Percentiles rank a stretch among this genome's conserved stretches.
These are phyloP conservation scores for Dictyostelium firmibasis DNA, from an alignment of 78 protist genomes.

Conservation along the genomic window DNA sequence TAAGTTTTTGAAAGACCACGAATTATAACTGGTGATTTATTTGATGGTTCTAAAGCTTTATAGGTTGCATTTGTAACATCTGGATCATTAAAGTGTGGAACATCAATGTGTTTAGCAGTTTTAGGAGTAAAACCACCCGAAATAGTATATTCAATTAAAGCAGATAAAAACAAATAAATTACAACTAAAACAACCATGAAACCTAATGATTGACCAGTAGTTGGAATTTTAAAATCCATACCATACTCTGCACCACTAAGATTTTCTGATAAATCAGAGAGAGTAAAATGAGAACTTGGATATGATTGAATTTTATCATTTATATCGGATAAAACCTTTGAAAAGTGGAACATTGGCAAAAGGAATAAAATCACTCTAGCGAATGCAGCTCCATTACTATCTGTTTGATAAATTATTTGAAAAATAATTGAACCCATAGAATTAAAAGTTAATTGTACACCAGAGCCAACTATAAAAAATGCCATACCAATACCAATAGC, in stretches of 20 bases:
- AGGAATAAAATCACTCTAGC: slow-evolving; percentile 15
- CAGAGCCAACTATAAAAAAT: slow-evolving; percentile 57
- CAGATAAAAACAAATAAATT: slow-evolving; percentile 28
- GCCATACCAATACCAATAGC: slow-evolving; percentile 81
- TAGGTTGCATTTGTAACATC: slow-evolving; percentile 35
- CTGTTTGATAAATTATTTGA: slow-evolving; percentile 19
- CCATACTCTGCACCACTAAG: not conserved
- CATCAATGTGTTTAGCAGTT: not conserved
- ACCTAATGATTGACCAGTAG: slow-evolving; percentile 4
- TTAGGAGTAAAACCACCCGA: slow-evolving; percentile 76
- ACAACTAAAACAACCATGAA: not conserved
- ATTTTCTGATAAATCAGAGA: slow-evolving; percentile 7
- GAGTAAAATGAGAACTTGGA: not conserved
- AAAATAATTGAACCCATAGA: slow-evolving; percentile 15
- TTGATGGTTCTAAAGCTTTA: slow-evolving; percentile 9
- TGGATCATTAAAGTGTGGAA: slow-evolving; percentile 35
- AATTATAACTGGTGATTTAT: slow-evolving; percentile 32
- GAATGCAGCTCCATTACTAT: not conserved
- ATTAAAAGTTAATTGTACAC: slow-evolving; percentile 40
- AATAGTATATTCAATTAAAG: slow-evolving; percentile 73
- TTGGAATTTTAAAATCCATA: not conserved
- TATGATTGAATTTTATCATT: not conserved
- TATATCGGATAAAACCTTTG: slow-evolving; percentile 33
- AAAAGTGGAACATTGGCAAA: slow-evolving; percentile 70
- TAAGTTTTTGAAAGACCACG: slow-evolving; percentile 59